These are phyloP conservation scores for Hortaea sp. DNA, from an alignment of 2,329 filamentous ascomycete species.

Conservation along the genomic window DNA sequence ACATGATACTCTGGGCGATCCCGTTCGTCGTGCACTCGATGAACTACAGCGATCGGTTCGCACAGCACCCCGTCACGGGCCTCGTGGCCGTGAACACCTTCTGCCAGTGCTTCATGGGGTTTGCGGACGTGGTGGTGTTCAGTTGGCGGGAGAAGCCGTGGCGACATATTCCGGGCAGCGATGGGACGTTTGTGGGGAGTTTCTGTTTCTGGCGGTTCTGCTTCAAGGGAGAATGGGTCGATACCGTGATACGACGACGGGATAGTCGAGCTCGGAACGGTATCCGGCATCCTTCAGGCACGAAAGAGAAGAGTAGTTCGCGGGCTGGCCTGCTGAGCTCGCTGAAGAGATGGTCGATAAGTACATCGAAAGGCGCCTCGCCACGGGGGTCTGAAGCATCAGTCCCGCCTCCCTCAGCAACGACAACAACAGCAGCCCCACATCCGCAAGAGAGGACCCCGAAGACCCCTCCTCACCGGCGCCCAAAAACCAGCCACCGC, in stretches of 20 bases:
- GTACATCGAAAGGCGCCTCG: neutral
- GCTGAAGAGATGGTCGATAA: constrained; percentile 1
- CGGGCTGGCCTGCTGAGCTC: constrained; percentile 6
- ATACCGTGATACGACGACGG: constrained; percentile 1
- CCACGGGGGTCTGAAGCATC: neutral
- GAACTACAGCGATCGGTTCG: constrained; percentile 46
- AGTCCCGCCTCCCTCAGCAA: too few species aligned
- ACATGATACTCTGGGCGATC: constrained; percentile 61
- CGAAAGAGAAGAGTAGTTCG: constrained; percentile 3
- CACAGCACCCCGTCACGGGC: constrained; percentile 43
- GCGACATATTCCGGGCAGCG: constrained; percentile 42
- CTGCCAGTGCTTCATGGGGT: constrained; percentile 55
- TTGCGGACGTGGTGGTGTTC: constrained; percentile 60
- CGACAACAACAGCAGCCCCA: neutral
- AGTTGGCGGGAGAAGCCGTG: constrained; percentile 61
- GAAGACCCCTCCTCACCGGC: neutral
- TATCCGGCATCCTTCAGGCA: too few species aligned
- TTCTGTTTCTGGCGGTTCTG: constrained; percentile 25
- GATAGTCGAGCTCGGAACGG: too few species aligned
- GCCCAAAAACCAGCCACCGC: constrained; percentile 5
- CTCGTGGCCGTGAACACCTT: constrained; percentile 47
- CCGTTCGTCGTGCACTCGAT: constrained; percentile 58
- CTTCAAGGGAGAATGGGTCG: constrained; percentile 1
- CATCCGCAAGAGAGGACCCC: neutral
- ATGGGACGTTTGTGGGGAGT: constrained; percentile 33